Evolutionary conservation across 768 basidiomycete genomes (phyloP), one percentile per base, ranked within the genome.

Genomic region (Fomitopsis pulvina): DNA sequence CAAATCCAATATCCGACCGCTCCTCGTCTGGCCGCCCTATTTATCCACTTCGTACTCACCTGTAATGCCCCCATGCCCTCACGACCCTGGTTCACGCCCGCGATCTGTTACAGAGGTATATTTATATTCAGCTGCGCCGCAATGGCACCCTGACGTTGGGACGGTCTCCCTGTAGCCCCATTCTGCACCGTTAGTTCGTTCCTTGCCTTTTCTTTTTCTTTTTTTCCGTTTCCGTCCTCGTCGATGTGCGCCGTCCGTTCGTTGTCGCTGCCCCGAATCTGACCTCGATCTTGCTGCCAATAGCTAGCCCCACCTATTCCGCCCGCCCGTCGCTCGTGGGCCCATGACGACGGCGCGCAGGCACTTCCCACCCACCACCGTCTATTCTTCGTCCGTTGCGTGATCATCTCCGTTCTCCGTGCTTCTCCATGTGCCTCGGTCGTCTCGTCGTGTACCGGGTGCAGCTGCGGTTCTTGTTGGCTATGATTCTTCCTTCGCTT

Each of bases 101-200:
- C 39, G n/a, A 10, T 11, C 24, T 40, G 10, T 29, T 22, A n/a
- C 28, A 18, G 37, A 48, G 39, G 44, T 12, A 46, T 51, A 48
- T 48, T 48, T 46, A 42, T 48, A 27, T 12, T 21, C 34, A 28
- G 21, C 22, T 6, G 12, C 16, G 6, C 16, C 26, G 47, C 40
- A 46, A 18, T 20, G 47, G 46, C 38, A 39, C 41, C 12, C 14
- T 14, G 49, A 21, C 28, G 41, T 44, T 29, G 42, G 41, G 49
- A 45, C 49, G 49, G 41, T 50, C 49, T 16, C 41, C 28, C 29
- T 50, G 49, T 50, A 50, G 49, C 49, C 47, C 34, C n/a, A 5
- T 34, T 20, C 11, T n/a, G 6, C 6, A 6, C 5, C 10, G 8
- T 34, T 16, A 14, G 12, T 32, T 18, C 20, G 42, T 30, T 46